Base-by-base conservation (phyloP, 2,329 filamentous ascomycete species). In the Colletotrichum higginsianum region DNA sequence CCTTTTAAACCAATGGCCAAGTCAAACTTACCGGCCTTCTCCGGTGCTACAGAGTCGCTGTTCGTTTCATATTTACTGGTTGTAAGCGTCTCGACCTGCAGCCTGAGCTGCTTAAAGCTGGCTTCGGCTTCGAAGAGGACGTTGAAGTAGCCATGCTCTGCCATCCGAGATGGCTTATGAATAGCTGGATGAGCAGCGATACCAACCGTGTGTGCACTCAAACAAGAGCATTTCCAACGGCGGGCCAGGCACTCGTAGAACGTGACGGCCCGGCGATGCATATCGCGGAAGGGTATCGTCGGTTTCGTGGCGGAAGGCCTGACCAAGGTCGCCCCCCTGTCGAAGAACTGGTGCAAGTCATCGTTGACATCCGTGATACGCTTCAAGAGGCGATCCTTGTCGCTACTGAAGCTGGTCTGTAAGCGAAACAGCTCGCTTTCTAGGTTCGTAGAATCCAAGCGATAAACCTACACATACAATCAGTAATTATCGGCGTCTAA, bases 361-460 rank as follows among this genome's bases (percentile, higher is more conserved):
- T 67, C 46, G 11, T 67, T 67, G 47, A 61, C 55, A 1, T 50
- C 16, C 1, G 56, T 67, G 13, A 67, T 47, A 15, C 47, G 64
- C 7, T 23, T 38, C 35, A 67, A 12, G 6, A 61, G 56, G 8
- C 56, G 21, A 26, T 61, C 56, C 21, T 67, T 67, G 21, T 67
- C 64, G 38, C 23, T 53, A 21, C 56, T 67, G 47, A 67, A 67
- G 23, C 64, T 67, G 4, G 23, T 67, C 8, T 55, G 64, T 23
- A 67, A 57, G 21, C 64, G 64, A n/a, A 46, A 67, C 5, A 61
- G 16, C 21, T 67, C 56, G 64, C 56, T 61, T 53, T 67, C 64
- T 1, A 67, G 23, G 47, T 15, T 46, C 2, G 46, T 55, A 8
- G 55, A 61, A 35, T 67, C 64, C 15, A 67, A 35, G 23, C 46